Conservation (phyloP, 352 stramenopile genomes). For the Pythium chondricola region DNA sequence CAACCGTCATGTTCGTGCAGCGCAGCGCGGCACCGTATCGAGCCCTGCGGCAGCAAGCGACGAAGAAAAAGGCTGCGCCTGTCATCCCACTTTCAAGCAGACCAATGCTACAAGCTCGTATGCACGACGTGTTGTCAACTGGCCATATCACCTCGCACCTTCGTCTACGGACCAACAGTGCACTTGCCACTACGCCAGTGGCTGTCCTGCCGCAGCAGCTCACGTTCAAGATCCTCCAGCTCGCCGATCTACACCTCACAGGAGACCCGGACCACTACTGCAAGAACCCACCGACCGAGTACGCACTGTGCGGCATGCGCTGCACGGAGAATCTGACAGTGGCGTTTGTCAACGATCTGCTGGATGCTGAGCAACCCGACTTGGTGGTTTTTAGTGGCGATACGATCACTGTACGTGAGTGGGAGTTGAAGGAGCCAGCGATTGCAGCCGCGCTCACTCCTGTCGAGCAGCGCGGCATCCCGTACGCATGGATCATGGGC, state of each 20-base stretch:
- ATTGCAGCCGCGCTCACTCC: conserved; percentile 30
- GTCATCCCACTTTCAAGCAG: not conserved
- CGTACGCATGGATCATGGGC: conserved; percentile 52
- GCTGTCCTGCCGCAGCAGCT: conserved; percentile 15
- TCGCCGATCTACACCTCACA: conserved; percentile 50
- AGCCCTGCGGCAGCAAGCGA: not conserved
- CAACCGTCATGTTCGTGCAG: not conserved
- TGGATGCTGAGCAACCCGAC: conserved; percentile 41
- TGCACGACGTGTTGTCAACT: too few species aligned
- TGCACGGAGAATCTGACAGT: conserved; percentile 42
- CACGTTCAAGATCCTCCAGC: conserved; percentile 50
- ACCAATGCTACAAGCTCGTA: conserved; percentile 5
- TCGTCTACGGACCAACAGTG: too few species aligned
- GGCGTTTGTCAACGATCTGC: conserved; percentile 33
- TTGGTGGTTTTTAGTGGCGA: conserved; percentile 56
- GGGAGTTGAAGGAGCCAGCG: conserved; percentile 21
- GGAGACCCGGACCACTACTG: conserved; percentile 34
- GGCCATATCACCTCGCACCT: too few species aligned
- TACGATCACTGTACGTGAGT: conserved; percentile 26
- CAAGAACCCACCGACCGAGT: conserved; percentile 7
- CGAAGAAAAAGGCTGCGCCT: not conserved
- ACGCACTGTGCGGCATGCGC: conserved; percentile 22
- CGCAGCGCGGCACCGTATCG: not conserved
- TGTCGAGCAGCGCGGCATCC: conserved; percentile 34
- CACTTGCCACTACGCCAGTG: too few species aligned